These are phyloP conservation scores for Meredithiella fracta DNA, from an alignment of 2,329 filamentous ascomycete species.

Conservation along the genomic window DNA sequence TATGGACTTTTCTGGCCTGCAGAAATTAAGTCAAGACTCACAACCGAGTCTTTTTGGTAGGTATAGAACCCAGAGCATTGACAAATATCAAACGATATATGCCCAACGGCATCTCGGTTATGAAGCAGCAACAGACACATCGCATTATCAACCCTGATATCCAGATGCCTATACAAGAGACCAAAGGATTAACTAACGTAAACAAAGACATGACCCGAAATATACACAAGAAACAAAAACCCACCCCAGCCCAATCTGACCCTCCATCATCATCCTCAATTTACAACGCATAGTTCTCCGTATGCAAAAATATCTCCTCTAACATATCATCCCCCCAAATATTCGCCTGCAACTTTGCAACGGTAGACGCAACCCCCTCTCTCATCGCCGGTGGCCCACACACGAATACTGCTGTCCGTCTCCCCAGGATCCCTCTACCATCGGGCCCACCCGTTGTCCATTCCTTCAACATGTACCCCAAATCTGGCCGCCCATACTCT, in stretches of 20 bases:
- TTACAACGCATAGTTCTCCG: slow-evolving; percentile 83
- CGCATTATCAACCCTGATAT: too few species aligned
- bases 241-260: not conserved
- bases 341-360: slow-evolving; percentile 64
- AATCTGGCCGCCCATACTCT: slow-evolving; percentile 78
- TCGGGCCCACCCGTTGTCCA: slow-evolving; percentile 57
- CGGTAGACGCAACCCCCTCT: slow-evolving; percentile 70
- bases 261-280: slow-evolving; percentile 15
- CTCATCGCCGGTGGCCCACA: slow-evolving; percentile 81
- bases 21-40: not conserved
- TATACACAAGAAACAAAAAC: slow-evolving; percentile 1
- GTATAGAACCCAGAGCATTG: not conserved
- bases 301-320: slow-evolving; percentile 87
- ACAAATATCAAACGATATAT: not conserved
- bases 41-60: not conserved
- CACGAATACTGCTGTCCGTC: slow-evolving; percentile 76
- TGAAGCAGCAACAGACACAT: too few species aligned
- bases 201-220: not conserved
- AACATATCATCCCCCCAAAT: slow-evolving; percentile 64
- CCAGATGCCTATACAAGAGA: too few species aligned
- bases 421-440: slow-evolving; percentile 54
- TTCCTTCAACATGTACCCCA: slow-evolving; percentile 72
- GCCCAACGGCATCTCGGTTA: not conserved
- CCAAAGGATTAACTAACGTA: too few species aligned
- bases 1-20: too few species aligned